Conservation (phyloP, 1,284 basidiomycete genomes). For the Phylloporus gajari region DNA sequence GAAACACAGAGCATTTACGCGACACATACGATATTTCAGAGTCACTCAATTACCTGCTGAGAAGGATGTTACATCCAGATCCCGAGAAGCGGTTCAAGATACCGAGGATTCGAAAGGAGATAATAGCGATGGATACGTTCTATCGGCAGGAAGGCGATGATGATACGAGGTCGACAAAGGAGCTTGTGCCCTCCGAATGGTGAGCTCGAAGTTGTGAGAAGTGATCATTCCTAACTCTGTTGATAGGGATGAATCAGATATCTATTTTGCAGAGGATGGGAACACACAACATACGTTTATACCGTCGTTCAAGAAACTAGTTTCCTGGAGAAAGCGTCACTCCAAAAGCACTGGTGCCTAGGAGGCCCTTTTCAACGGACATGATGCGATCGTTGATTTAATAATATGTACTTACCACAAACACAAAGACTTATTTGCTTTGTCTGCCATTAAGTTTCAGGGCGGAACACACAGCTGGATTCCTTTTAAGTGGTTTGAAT, state of each 20-base stretch:
- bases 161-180: conserved; percentile 16
- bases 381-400: no score
- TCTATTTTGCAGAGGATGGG: not conserved
- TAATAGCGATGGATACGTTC: conserved; percentile 72
- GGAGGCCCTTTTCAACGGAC: no score
- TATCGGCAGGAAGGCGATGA: conserved; percentile 60
- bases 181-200: conserved; percentile 17
- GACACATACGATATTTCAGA: conserved; percentile 75
- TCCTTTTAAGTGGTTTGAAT: no score
- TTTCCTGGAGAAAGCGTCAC: no score
- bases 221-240: not conserved
- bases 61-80: conserved; percentile 65
- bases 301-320: not conserved
- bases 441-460: no score
- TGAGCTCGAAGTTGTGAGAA: conserved; percentile 8
- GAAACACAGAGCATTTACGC: conserved; percentile 73
- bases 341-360: no score
- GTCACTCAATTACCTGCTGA: conserved; percentile 64
- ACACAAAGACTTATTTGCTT: no score
- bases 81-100: conserved; percentile 60
- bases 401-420: no score
- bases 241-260: not conserved
- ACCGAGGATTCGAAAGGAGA: conserved; percentile 67
- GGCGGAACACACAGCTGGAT: no score
- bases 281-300: not conserved